A percentile compares a stretch with the other conserved stretches of the same genome.
Evolutionary conservation across 169 alveolate genomes (phyloP).

Genomic region (Perkinsus chesapeaki): DNA sequence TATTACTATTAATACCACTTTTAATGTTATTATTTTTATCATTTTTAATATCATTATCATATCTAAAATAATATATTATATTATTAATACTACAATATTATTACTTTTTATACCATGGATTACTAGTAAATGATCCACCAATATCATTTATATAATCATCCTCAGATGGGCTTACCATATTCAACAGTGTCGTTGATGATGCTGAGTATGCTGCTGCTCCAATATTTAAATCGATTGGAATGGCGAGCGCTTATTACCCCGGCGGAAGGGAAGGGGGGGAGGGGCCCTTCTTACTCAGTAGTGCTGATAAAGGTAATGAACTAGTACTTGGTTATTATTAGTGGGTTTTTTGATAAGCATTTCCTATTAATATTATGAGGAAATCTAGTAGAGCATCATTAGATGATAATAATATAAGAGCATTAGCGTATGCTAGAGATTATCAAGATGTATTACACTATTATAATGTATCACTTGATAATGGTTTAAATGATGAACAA

Average conservation of each 20-base stretch:
- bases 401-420: neutral
- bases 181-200: no score
- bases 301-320: neutral
- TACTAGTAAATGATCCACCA: neutral
- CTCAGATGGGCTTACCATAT: no score
- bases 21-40: no score
- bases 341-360: neutral
- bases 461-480: neutral
- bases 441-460: neutral
- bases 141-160: no score
- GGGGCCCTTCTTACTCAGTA: no score
- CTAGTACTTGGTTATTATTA: neutral
- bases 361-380: neutral
- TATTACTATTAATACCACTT: neutral
- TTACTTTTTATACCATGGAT: neutral
- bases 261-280: neutral
- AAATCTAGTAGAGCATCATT: neutral
- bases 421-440: neutral
- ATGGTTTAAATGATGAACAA: neutral
- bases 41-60: neutral
- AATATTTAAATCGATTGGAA: neutral
- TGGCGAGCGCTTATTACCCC: neutral
- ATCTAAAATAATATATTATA: neutral
- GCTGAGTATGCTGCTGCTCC: neutral
- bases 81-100: neutral